Evolutionary conservation across 1,139 yeast genomes (phyloP).

Genomic region (Neolecta irregularis): DNA sequence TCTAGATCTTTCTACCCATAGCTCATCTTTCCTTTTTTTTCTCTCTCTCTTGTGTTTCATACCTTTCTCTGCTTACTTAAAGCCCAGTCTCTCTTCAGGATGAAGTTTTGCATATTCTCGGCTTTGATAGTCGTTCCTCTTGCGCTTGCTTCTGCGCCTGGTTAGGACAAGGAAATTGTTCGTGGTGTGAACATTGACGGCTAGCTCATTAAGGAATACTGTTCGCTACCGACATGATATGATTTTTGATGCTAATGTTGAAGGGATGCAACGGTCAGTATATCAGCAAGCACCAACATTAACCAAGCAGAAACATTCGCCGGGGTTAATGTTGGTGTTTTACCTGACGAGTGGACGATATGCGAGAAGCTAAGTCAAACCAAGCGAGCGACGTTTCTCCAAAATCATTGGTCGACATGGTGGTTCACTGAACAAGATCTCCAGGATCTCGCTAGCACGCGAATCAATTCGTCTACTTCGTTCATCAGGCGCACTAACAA

Average conservation of each 20-base stretch:
- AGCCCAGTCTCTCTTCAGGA: too few species aligned
- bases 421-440: constrained; percentile 72
- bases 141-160: too few species aligned
- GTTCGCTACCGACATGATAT: constrained; percentile 71
- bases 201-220: constrained; percentile 46
- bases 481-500: too few species aligned
- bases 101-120: too few species aligned
- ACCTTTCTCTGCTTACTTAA: too few species aligned
- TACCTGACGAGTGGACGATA: constrained; percentile 78
- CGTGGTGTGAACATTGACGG: constrained; percentile 83
- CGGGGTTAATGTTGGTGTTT: too few species aligned
- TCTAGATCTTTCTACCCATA: too few species aligned
- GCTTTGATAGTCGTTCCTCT: too few species aligned
- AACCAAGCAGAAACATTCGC: constrained; percentile 29
- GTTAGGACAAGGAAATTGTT: too few species aligned
- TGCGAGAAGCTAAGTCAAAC: constrained; percentile 48
- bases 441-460: constrained; percentile 38
- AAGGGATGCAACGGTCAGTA: constrained; percentile 23
- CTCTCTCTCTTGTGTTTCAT: too few species aligned
- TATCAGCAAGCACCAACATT: constrained; percentile 25
- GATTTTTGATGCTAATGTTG: constrained; percentile 46
- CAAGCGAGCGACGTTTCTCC: constrained; percentile 39
- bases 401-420: constrained; percentile 61
- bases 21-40: too few species aligned
- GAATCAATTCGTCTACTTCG: constrained; percentile 74